Conservation (phyloP, 345 rosid genomes). For the Chamaenerion angustifolium region DNA sequence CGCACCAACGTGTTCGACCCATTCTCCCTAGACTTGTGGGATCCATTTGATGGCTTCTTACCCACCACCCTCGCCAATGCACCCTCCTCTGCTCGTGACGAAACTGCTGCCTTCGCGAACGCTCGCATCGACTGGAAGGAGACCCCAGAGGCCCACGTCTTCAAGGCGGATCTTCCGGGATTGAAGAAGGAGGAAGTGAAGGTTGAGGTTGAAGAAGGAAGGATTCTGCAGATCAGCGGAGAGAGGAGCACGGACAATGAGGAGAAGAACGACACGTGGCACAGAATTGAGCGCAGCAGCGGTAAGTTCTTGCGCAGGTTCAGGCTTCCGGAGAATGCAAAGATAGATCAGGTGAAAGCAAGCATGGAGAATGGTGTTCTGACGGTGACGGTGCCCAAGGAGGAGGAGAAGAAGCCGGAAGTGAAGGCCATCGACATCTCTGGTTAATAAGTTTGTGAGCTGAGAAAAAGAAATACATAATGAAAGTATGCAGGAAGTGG, state of each 20-base stretch:
- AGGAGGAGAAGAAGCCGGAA: conserved; percentile 19
- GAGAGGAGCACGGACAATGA: conserved; percentile 24
- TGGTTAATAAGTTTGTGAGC: no score
- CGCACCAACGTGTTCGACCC: conserved; percentile 15
- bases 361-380: conserved; percentile 48
- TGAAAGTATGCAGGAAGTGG: no score
- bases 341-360: conserved; percentile 29
- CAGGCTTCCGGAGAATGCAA: conserved; percentile 28
- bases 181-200: conserved; percentile 34
- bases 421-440: conserved; percentile 38
- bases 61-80: not conserved
- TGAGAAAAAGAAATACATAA: no score
- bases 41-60: conserved; percentile 8
- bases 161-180: conserved; percentile 31
- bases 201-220: conserved; percentile 31
- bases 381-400: conserved; percentile 25
- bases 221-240: conserved; percentile 23
- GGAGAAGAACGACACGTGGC: conserved; percentile 33
- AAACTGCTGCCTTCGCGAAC: conserved; percentile 16
- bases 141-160: conserved; percentile 26
- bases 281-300: conserved; percentile 21
- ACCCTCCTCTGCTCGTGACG: conserved; percentile 6
- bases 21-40: conserved; percentile 20
- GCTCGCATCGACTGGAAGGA: conserved; percentile 33
- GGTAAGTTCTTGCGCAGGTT: conserved; percentile 30